Evolutionary conservation across 805 yeast species (phyloP).

Genomic region (Saccharomycopsis malanga): DNA sequence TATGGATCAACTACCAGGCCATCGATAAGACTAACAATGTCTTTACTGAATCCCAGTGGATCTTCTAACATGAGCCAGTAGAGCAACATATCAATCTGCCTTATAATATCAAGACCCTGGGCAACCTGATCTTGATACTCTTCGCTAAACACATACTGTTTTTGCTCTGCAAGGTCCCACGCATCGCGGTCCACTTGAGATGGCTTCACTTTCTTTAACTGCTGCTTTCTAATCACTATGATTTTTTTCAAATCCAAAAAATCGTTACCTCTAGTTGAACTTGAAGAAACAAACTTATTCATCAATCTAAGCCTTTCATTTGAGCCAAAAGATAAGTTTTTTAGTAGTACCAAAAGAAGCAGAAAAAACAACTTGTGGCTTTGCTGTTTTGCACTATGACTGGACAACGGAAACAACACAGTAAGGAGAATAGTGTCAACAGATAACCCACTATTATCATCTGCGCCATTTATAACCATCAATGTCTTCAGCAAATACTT

Average conservation of each 20-base stretch:
- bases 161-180: not conserved
- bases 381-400: not conserved
- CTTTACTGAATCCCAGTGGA: not conserved
- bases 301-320: not conserved
- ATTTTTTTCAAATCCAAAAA: not conserved
- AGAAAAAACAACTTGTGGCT: not conserved
- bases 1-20: not conserved
- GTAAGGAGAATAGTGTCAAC: not conserved
- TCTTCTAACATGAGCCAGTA: slow-evolving; percentile 7
- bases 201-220: too few relatives aligned
- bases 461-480: not conserved
- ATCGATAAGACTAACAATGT: not conserved
- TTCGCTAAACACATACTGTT: not conserved
- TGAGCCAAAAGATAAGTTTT: not conserved
- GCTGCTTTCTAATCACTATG: not conserved
- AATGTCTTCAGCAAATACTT: slow-evolving; percentile 15
- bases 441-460: too few relatives aligned
- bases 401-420: not conserved
- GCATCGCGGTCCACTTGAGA: not conserved
- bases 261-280: not conserved
- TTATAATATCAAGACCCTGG: slow-evolving; percentile 3
- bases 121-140: not conserved
- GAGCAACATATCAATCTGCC: slow-evolving; percentile 1
- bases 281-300: not conserved
- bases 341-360: not conserved